These are phyloP conservation scores for Mortierella sp. DNA, from an alignment of 371 early-diverging fungal species.

Conservation along the genomic window DNA sequence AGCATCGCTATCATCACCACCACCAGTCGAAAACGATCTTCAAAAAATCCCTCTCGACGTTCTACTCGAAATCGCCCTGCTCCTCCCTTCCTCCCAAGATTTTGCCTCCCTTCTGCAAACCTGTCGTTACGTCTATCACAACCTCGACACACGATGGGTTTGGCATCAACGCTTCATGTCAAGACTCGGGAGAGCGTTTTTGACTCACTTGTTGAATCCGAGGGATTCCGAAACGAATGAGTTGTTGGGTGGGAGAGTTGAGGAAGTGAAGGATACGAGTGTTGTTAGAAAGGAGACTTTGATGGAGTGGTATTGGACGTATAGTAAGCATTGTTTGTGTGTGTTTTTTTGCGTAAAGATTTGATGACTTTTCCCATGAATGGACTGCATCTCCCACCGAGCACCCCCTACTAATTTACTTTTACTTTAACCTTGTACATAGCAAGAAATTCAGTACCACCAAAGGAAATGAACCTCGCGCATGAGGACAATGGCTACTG, in stretches of 20 bases:
- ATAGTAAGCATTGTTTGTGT: neutral
- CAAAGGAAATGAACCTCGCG: neutral
- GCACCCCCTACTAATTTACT: neutral
- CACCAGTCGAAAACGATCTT: neutral
- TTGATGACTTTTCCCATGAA: no score
- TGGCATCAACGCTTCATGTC: neutral
- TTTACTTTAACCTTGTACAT: neutral
- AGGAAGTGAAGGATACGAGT: neutral
- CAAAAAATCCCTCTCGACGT: neutral
- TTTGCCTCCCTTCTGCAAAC: neutral
- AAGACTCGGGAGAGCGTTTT: neutral
- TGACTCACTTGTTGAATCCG: neutral
- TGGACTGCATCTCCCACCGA: no score
- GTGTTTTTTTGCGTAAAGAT: no score
- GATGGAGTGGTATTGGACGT: neutral
- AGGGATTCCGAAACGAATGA: neutral
- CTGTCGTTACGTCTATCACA: neutral
- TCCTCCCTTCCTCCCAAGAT: neutral
- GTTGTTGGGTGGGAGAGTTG: neutral
- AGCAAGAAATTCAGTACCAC: neutral
- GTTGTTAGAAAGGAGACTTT: neutral
- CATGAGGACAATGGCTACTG: neutral
- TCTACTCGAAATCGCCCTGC: neutral
- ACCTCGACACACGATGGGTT: conserved; percentile 5
- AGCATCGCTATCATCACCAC: neutral